These are phyloP conservation scores for Metarhizium robertsii DNA, from an alignment of 2,329 filamentous ascomycete species.

Conservation along the genomic window DNA sequence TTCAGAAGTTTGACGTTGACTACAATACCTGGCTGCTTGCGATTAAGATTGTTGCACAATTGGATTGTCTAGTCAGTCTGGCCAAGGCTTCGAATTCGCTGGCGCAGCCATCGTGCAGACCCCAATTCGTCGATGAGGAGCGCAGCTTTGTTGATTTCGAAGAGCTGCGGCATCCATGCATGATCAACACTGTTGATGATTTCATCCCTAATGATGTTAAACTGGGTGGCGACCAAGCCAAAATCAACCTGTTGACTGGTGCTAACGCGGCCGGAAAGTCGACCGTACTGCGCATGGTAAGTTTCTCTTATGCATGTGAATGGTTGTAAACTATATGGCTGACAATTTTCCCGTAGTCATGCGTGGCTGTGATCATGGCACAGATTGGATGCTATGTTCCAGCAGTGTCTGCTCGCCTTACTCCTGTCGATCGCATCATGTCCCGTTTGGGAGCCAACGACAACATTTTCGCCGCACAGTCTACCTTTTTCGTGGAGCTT, in stretches of 20 bases:
- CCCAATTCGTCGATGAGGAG: slow-evolving; percentile 75
- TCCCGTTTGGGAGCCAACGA: slow-evolving; percentile 94
- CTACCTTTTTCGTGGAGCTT: slow-evolving; percentile 95
- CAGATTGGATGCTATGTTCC: slow-evolving; percentile 93
- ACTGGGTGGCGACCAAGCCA: slow-evolving; percentile 70
- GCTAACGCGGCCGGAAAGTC: slow-evolving; percentile 98
- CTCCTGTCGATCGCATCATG: slow-evolving; percentile 96
- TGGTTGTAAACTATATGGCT: not conserved
- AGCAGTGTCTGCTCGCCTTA: slow-evolving; percentile 70
- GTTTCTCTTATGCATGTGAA: slow-evolving; percentile 14
- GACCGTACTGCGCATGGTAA: slow-evolving; percentile 86
- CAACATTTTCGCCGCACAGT: slow-evolving; percentile 97
- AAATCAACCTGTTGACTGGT: slow-evolving; percentile 86
- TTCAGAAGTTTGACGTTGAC: slow-evolving; percentile 76
- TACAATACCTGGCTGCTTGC: slow-evolving; percentile 80
- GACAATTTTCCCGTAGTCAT: slow-evolving; percentile 50
- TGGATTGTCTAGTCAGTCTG: slow-evolving; percentile 90
- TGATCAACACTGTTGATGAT: slow-evolving; percentile 78
- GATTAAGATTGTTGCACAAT: slow-evolving; percentile 81
- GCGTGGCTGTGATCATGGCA: slow-evolving; percentile 92
- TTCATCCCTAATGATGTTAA: slow-evolving; percentile 95
- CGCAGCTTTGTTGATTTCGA: slow-evolving; percentile 84
- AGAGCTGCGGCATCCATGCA: slow-evolving; percentile 90
- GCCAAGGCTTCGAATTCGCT: slow-evolving; percentile 79
- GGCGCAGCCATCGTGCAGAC: slow-evolving; percentile 80